These are phyloP conservation scores for Pythium monospermum DNA, from an alignment of 352 stramenopile species.

Conservation along the genomic window DNA sequence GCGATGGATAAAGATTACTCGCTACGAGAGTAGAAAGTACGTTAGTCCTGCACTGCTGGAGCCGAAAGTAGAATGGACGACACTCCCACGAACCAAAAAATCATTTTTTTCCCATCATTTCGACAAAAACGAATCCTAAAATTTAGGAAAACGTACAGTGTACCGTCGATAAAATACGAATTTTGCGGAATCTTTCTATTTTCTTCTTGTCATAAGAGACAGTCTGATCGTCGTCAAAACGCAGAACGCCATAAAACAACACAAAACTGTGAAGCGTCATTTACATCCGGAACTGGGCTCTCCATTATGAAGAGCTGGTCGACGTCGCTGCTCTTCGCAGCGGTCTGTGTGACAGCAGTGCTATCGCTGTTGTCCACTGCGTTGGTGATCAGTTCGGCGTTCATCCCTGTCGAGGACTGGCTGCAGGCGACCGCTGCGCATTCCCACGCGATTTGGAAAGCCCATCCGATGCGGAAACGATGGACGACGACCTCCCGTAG, in stretches of 20 bases:
- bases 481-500: slow-evolving; percentile 4
- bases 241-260: not conserved
- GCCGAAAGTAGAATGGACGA: slow-evolving; percentile 1
- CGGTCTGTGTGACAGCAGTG: slow-evolving; percentile 14
- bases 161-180: slow-evolving; percentile 2
- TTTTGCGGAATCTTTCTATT: slow-evolving; percentile 17
- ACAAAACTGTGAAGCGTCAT: not conserved
- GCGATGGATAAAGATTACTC: slow-evolving; percentile 83
- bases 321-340: slow-evolving; percentile 9
- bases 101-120: not conserved
- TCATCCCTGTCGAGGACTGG: slow-evolving; percentile 16
- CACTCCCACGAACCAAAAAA: not conserved
- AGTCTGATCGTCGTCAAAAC: slow-evolving; percentile 7
- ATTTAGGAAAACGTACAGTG: too few relatives aligned
- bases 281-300: not conserved
- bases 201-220: slow-evolving; percentile 23
- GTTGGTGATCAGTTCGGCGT: slow-evolving; percentile 18
- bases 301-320: slow-evolving; percentile 17
- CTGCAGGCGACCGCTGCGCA: slow-evolving; percentile 4
- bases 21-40: slow-evolving; percentile 44
- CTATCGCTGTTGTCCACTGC: slow-evolving; percentile 11
- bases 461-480: slow-evolving; percentile 4
- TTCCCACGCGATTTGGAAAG: not conserved
- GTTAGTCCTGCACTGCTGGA: not conserved
- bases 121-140: too few relatives aligned